These are phyloP conservation scores for Ogataea angusta DNA, from an alignment of 805 yeast genomes.

Conservation along the genomic window DNA sequence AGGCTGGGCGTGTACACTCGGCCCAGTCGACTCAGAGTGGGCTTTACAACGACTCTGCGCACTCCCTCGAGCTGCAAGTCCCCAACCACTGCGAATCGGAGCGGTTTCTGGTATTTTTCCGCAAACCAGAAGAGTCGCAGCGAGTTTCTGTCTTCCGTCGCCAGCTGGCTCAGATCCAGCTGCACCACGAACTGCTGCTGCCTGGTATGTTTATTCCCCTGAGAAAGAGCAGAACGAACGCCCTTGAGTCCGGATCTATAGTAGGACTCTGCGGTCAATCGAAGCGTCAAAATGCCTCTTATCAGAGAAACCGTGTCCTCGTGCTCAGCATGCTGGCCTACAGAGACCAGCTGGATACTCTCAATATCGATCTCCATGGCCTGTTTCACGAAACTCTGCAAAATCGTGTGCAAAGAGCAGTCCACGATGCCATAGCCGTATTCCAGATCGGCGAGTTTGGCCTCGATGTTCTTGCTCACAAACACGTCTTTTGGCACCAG, in stretches of 20 bases:
- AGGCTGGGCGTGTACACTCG: conserved; percentile 19
- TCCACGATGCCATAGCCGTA: conserved; percentile 1
- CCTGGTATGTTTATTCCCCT: conserved; percentile 22
- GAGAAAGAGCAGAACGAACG: conserved; percentile 23
- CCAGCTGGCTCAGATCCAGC: conserved; percentile 18
- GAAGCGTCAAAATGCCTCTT: conserved; percentile 27
- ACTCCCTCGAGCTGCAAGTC: not conserved
- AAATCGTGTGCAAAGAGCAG: conserved; percentile 10
- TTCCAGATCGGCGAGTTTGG: conserved; percentile 1
- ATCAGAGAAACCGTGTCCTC: conserved; percentile 32
- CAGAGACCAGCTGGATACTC: conserved; percentile 14
- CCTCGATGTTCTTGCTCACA: not conserved
- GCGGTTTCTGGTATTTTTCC: conserved; percentile 18
- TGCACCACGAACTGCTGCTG: conserved; percentile 23
- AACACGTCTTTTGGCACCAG: conserved; percentile 11
- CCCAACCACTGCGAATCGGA: conserved; percentile 10
- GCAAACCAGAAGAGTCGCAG: conserved; percentile 32
- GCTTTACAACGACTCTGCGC: not conserved
- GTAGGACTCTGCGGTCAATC: conserved; percentile 32
- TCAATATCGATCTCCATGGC: not conserved
- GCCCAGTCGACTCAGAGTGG: conserved; percentile 7
- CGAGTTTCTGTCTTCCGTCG: conserved; percentile 19
- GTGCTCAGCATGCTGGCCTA: conserved; percentile 26
- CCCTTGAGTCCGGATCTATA: conserved; percentile 35
- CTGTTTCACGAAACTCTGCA: conserved; percentile 6